Evolutionary conservation across 257 asterid genomes (phyloP).

Genomic region (Orobanche coerulescens): DNA sequence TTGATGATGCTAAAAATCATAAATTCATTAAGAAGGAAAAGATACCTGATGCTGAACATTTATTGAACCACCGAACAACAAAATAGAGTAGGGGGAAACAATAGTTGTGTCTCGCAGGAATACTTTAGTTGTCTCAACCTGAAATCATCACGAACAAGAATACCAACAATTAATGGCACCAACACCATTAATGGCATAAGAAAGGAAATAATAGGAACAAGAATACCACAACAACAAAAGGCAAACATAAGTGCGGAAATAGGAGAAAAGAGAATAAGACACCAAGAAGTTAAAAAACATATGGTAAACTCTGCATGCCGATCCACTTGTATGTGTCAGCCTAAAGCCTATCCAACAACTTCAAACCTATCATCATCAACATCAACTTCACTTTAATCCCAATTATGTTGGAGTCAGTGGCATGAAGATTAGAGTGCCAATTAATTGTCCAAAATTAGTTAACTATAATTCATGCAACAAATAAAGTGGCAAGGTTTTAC

Average conservation of each 20-base stretch:
- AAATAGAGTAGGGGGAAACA: slow-evolving; percentile 79
- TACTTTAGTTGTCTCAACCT: slow-evolving; percentile 91
- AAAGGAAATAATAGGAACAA: slow-evolving; percentile 2
- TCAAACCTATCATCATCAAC: no score
- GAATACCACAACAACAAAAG: no score
- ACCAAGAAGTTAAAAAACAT: background rate
- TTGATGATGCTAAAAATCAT: background rate
- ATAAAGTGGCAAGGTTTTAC: no score
- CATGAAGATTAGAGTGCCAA: no score
- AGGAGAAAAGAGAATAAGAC: background rate
- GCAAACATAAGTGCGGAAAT: no score
- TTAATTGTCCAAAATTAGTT: no score
- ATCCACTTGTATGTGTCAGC: background rate
- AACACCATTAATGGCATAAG: slow-evolving; percentile 5
- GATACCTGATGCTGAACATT: slow-evolving; percentile 87
- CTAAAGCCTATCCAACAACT: background rate
- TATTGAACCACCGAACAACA: slow-evolving; percentile 90
- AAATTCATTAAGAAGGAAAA: no score
- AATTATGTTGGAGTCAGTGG: no score
- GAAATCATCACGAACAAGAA: slow-evolving; percentile 26
- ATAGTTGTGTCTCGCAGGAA: slow-evolving; percentile 83
- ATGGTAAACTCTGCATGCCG: background rate
- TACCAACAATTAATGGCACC: no score
- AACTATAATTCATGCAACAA: no score
- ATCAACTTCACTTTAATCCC: no score